Percentiles rank a stretch among this genome's conserved stretches.
These are phyloP conservation scores for Crithidia thermophila DNA, from an alignment of 208 protist genomes.

Conservation along the genomic window DNA sequence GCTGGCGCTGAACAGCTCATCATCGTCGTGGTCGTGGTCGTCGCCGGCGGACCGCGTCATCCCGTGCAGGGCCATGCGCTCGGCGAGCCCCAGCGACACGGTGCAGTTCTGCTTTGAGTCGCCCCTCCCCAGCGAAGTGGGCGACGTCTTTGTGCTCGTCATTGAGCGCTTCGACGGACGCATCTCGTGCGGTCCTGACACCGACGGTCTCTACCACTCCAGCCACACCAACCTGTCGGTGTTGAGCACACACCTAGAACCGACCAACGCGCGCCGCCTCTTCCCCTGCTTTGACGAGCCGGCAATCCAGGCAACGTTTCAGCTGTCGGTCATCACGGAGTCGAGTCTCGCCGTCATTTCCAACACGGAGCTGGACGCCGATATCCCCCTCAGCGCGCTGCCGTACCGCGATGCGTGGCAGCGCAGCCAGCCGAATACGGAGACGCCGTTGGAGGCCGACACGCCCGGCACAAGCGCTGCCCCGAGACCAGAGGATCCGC, in stretches of 20 bases:
- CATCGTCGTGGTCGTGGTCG: too few relatives aligned
- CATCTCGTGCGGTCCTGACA: conserved; percentile 27
- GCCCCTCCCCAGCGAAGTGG: conserved; percentile 34
- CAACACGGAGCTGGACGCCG: conserved; percentile 49
- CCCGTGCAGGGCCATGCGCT: conserved; percentile 20
- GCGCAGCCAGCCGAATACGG: not conserved
- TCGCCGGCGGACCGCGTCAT: too few relatives aligned
- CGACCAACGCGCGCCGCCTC: conserved; percentile 52
- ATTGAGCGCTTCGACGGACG: conserved; percentile 43
- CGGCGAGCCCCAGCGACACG: conserved; percentile 36
- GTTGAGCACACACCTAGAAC: conserved; percentile 72
- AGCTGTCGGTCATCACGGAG: conserved; percentile 54
- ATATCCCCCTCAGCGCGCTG: conserved; percentile 18
- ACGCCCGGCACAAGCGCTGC: not conserved
- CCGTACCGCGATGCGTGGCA: conserved; percentile 12
- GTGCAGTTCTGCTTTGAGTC: conserved; percentile 37
- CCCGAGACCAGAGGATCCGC: not conserved
- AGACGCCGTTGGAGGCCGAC: not conserved
- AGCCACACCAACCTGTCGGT: conserved; percentile 32
- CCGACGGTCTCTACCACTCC: conserved; percentile 47
- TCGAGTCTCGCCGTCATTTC: conserved; percentile 40
- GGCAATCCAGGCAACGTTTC: conserved; percentile 49
- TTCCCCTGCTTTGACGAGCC: conserved; percentile 83
- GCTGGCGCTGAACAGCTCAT: too few relatives aligned
- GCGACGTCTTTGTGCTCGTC: conserved; percentile 37